Evolutionary conservation across 108 stramenopile genomes (phyloP), one percentile per base, ranked within the genome.

Genomic region (Cylindrotheca fusiformis): DNA sequence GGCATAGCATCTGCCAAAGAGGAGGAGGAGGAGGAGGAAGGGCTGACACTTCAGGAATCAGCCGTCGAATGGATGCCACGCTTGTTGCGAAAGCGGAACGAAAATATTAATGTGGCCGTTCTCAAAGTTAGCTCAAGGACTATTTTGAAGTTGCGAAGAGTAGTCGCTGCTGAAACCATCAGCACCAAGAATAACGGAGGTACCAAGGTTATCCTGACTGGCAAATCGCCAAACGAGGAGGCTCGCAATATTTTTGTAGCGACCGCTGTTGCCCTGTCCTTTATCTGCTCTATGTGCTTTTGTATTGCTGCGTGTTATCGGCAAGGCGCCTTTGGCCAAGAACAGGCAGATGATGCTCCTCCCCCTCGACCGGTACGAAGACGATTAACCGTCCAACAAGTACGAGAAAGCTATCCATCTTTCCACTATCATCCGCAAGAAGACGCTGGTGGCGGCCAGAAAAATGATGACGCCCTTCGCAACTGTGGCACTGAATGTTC

Each of bases 401-500:
- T 78, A 2, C 32, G 67, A 45, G 48, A 60, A 22, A 21, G 51
- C 0, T 78, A 69, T 21, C 76, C 72, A 18, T 65, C 67, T 17
- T 60, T 69, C 47, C 57, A 57, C 44, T 68, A 63, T 45, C n/a
- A 59, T 45, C 57, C 62, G 20, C 56, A 49, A 18, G 47, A 68
- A 41, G 36, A 14, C 6, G 36, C 6, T 4, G 56, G 58, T 29
- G 58, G 45, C 2, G 51, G 32, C 8, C 31, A 60, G 28, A 32
- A 41, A 46, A 17, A 36, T 24, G 32, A 51, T 8, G 58, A 59
- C 6, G 14, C 36, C 10, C 23, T 22, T 12, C 18, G 19, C 5
- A 18, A 58, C 2, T 33, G 12, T 1, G 8, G 32, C 32, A 51
- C 36, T 47, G 69, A 68, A 32, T 92, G 91, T 58, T 68, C 84